These are phyloP conservation scores for Herpetospermum pedunculosum DNA, from an alignment of 306 rosid genomes.

Conservation along the genomic window DNA sequence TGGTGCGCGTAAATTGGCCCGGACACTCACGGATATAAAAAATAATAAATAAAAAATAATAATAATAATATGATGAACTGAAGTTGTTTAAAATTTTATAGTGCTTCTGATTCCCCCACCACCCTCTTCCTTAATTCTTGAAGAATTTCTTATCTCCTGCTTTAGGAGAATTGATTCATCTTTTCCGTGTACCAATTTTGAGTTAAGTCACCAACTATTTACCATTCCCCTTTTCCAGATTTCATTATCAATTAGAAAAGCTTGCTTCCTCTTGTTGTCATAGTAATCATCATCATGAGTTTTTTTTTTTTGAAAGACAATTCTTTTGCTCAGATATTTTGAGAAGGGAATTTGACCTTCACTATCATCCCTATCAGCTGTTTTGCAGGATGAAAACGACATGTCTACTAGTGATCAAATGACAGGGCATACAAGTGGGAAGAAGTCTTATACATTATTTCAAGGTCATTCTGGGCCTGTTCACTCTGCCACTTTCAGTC, in stretches of 20 bases:
- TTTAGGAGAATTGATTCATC: not conserved
- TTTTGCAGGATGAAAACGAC: constrained; percentile 63
- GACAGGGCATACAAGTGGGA: constrained; percentile 44
- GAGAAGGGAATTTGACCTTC: constrained; percentile 3
- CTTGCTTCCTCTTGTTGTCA: not conserved
- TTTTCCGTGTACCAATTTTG: not conserved
- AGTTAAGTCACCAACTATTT: not conserved
- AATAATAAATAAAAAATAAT: too few species aligned
- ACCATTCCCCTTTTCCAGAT: not conserved
- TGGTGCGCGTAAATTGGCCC: too few species aligned
- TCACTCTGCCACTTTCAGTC: constrained; percentile 79
- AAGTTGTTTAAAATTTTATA: not conserved
- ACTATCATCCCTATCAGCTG: constrained; percentile 43
- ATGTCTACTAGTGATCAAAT: constrained; percentile 42
- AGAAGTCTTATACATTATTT: constrained; percentile 62
- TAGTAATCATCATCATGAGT: not conserved
- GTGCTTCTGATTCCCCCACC: not conserved
- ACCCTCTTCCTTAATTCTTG: not conserved
- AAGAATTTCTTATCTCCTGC: not conserved
- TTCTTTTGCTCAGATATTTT: not conserved
- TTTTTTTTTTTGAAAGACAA: not conserved
- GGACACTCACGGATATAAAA: too few species aligned
- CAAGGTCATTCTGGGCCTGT: constrained; percentile 99
- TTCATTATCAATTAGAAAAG: not conserved
- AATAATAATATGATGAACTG: not conserved